Percentiles rank a stretch among this genome's conserved stretches.
Evolutionary conservation across 2,329 filamentous ascomycete species (phyloP).

Genomic region (Incumbomyces delicatus): DNA sequence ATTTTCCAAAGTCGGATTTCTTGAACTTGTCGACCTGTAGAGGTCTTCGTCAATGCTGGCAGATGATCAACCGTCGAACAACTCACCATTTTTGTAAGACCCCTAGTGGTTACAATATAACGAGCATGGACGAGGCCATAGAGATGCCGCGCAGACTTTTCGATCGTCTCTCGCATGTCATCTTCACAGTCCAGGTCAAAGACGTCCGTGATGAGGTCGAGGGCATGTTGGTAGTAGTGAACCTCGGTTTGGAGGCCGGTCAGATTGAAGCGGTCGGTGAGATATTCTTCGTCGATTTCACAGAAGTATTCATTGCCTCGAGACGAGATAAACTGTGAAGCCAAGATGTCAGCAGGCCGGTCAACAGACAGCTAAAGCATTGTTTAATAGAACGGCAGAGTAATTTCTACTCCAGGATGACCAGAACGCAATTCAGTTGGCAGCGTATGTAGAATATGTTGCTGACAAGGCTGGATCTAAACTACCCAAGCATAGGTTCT

Average conservation of each 20-base stretch:
- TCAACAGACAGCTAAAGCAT: too few relatives aligned
- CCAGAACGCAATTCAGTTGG: too few relatives aligned
- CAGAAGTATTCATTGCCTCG: slow-evolving; percentile 98
- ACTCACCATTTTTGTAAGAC: slow-evolving; percentile 87
- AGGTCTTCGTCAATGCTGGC: neutral
- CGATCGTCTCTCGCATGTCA: slow-evolving; percentile 94
- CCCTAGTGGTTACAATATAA: slow-evolving; percentile 92
- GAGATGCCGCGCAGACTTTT: slow-evolving; percentile 90
- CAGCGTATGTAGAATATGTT: too few relatives aligned
- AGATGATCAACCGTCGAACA: neutral
- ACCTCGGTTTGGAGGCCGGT: slow-evolving; percentile 96
- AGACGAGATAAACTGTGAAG: slow-evolving; percentile 84
- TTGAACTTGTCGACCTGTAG: slow-evolving; percentile 94
- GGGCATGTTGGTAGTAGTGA: slow-evolving; percentile 96
- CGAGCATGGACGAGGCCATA: slow-evolving; percentile 94
- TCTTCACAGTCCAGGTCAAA: slow-evolving; percentile 98
- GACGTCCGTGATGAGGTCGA: slow-evolving; percentile 94
- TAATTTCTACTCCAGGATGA: too few relatives aligned
- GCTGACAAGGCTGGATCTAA: too few relatives aligned
- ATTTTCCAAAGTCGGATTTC: slow-evolving; percentile 95
- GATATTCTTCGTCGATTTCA: slow-evolving; percentile 98
- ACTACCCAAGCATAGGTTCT: too few relatives aligned
- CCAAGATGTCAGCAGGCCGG: slow-evolving; percentile 9
- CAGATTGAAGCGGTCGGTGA: slow-evolving; percentile 95
- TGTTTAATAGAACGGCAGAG: too few relatives aligned